Evolutionary conservation across 495 filamentous ascomycete genomes (phyloP).

Genomic region (Annulohypoxylon moriforme): DNA sequence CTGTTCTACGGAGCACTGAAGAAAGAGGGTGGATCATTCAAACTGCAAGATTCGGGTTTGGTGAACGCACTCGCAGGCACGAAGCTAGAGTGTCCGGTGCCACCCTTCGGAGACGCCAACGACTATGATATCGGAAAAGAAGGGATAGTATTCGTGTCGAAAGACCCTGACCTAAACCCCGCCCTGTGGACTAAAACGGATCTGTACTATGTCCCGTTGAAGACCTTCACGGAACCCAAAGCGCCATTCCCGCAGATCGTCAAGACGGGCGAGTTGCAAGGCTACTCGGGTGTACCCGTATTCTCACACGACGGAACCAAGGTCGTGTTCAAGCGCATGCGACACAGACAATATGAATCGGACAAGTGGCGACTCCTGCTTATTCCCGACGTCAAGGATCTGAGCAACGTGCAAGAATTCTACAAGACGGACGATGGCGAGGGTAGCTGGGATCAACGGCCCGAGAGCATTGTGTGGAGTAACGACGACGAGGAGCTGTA

Average conservation of each 20-base stretch:
- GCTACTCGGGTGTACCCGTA: conserved; percentile 79
- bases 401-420: conserved; percentile 70
- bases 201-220: conserved; percentile 76
- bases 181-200: conserved; percentile 86
- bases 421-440: conserved; percentile 70
- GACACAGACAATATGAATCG: conserved; percentile 84
- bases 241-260: conserved; percentile 58
- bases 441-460: conserved; percentile 75
- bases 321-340: conserved; percentile 85
- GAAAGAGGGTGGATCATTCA: conserved; percentile 55
- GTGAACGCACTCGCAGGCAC: conserved; percentile 69
- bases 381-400: conserved; percentile 66
- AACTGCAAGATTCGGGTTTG: conserved; percentile 55
- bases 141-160: conserved; percentile 83
- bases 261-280: conserved; percentile 65
- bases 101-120: conserved; percentile 64
- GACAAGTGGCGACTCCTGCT: conserved; percentile 86
- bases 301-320: conserved; percentile 79
- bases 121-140: conserved; percentile 68
- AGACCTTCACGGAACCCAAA: conserved; percentile 64
- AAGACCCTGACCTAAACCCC: conserved; percentile 80
- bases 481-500: conserved; percentile 71
- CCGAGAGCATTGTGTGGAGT: conserved; percentile 73
- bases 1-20: conserved; percentile 79
- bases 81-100: conserved; percentile 68